Base-by-base conservation (phyloP, 768 basidiomycete genomes). In the Nidula microcarpa region DNA sequence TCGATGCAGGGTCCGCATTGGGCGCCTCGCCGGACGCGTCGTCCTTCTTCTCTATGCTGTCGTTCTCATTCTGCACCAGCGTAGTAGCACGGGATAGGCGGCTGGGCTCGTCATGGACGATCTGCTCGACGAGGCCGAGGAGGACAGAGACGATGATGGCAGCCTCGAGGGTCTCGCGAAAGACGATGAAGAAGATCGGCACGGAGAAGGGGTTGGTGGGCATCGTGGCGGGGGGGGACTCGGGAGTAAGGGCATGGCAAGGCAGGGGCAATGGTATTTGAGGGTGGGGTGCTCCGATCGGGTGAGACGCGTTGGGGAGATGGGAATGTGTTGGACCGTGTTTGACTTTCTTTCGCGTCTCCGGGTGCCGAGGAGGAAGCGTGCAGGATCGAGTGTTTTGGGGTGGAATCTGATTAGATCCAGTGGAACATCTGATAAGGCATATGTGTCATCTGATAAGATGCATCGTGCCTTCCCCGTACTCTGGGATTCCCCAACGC, bases 101-200 rank as follows among this genome's bases (percentile, higher is more conserved):
- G 33, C 49, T 60, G 2, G 63, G 53, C 51, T 73, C 73, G 1
- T 74, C 72, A 47, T 75, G 66, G 5, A 89, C 79, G 57, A 94
- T 83, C 59, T 95, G 93, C 62, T 96, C 85, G n/a, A 91, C 89
- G 55, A 98, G 85, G 57, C 90, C 85, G 50, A 96, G 86, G 47
- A 98, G 82, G 53, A 96, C 92, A 5, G 92, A 90, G 66, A 97
- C 73, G 77, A 98, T 92, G 74, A 98, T 89, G 43, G 84, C 85
- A 4, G 93, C 90, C 75, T 97, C 94, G 57, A 97, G 80, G 4
- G 92, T 89, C 80, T 97, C 94, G 65, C 94, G 84, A 69, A 96
- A 94, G 72, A 95, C 85, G 72, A 97, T 94, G 80, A 98, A 94
- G 77, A 94, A 97, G 60, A 98, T 93, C 63, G 93, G 85, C 52